phyloP scores from a whole-genome alignment of 2,329 filamentous ascomycete genomes.

The Cordyceps farinosa region DNA sequence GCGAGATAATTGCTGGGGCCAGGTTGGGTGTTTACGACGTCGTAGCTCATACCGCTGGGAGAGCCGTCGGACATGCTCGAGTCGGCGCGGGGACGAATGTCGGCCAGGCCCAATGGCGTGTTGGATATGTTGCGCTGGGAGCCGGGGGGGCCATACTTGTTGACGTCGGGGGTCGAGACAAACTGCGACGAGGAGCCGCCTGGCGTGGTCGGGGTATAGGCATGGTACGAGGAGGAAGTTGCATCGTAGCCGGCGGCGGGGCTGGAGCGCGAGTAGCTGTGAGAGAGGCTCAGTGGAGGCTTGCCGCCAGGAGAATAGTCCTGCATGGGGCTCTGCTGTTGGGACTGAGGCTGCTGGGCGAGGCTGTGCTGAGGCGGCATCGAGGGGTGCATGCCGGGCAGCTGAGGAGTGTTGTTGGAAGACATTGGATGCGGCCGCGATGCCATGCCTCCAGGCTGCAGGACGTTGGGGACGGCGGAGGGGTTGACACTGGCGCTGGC shows the following conservation, averaged over 20 bases:
- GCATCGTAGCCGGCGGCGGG: constrained; percentile 61
- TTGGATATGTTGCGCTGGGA: constrained; percentile 67
- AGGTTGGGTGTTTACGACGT: constrained; percentile 60
- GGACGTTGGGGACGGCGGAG: constrained; percentile 52
- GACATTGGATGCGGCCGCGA: constrained; percentile 35
- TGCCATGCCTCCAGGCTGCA: constrained; percentile 52
- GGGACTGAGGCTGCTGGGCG: constrained; percentile 32
- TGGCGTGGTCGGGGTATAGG: constrained; percentile 63
- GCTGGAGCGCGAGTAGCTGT: constrained; percentile 81
- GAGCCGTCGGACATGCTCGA: constrained; percentile 72
- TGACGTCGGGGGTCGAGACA: constrained; percentile 51
- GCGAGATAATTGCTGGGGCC: constrained; percentile 90
- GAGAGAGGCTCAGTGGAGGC: constrained; percentile 61
- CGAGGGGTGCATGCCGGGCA: constrained; percentile 45
- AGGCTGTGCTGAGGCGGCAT: constrained; percentile 33
- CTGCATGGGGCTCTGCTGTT: constrained; percentile 41
- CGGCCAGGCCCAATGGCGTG: constrained; percentile 84
- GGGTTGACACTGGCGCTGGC: constrained; percentile 19
- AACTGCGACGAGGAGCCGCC: constrained; percentile 61
- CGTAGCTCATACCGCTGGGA: constrained; percentile 60
- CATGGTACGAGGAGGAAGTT: constrained; percentile 47
- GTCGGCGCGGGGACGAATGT: constrained; percentile 84
- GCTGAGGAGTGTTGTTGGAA: constrained; percentile 42
- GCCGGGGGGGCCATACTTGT: constrained; percentile 54
- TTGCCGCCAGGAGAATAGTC: constrained; percentile 64